Base-by-base conservation (phyloP, 306 rosid genomes). In the Geum urbanum region DNA sequence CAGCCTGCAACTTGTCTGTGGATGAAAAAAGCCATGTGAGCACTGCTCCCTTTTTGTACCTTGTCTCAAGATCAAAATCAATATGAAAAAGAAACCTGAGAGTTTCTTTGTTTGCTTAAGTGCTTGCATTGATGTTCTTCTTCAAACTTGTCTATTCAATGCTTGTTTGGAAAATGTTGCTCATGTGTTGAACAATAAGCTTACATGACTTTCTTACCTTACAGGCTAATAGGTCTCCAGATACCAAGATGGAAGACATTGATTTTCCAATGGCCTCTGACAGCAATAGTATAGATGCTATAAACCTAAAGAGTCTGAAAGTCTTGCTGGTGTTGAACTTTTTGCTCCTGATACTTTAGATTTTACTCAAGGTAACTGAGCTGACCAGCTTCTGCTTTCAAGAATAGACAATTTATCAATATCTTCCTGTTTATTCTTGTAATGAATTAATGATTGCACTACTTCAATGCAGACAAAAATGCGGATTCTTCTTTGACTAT, bases 191-290 rank as follows among this genome's bases (percentile, higher is more conserved):
- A 58, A 64, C 65, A 52, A 74, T 77, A 84, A 83, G 74, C 44
- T 41, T 63, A 76, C 86, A 83, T 73, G 83, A 79, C 86, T 81
- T 85, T 32, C 37, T 32, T 32, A 32, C 37, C 88, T 77, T 75
- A 79, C 96, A 92, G 92, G 81, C 74, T 79, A 78, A 71, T 85
- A 83, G 89, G 87, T 82, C 77, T 66, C 71, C 45, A 71, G 81
- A 74, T 73, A 59, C 53, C 67, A 78, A 81, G 63, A 66, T 76
- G 77, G 77, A 82, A 60, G 69, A 27, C 57, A 49, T 76, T 61
- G 58, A 39, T 72, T 63, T 69, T 57, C 60, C 72, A 81, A 75
- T 70, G 78, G 70, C 63, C 61, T 58, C 66, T 72, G 85, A 78
- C 67, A 81, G 67, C 74, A 66, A 73, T 55, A 65, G 56, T 66